Percentiles rank a stretch among this genome's conserved stretches.
phyloP scores from a whole-genome alignment of 345 rosid species.

The Clarkia xantiana region DNA sequence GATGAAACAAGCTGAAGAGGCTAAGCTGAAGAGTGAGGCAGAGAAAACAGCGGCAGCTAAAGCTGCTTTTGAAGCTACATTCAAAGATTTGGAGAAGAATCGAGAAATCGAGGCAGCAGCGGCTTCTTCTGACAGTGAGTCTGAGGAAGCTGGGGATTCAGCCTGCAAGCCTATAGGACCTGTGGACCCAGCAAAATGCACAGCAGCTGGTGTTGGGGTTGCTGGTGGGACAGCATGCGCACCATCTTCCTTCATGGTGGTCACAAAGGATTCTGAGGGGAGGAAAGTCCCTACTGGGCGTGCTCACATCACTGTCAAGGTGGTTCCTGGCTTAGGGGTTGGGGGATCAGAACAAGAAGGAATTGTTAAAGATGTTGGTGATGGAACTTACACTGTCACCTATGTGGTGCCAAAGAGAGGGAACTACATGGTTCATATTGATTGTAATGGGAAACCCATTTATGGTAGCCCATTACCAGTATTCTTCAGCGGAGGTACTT shows the following conservation, averaged over 20 bases:
- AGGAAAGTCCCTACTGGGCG: slow-evolving; percentile 74
- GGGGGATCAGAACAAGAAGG: slow-evolving; percentile 92
- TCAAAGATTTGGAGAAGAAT: slow-evolving; percentile 39
- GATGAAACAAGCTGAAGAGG: slow-evolving; percentile 97
- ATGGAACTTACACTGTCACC: slow-evolving; percentile 75
- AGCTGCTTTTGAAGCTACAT: slow-evolving; percentile 95
- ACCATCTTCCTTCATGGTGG: slow-evolving; percentile 63
- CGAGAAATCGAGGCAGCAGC: slow-evolving; percentile 26
- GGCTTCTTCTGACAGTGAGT: slow-evolving; percentile 49
- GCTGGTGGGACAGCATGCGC: slow-evolving; percentile 96
- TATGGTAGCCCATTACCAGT: slow-evolving; percentile 98
- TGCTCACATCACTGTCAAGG: slow-evolving; percentile 56
- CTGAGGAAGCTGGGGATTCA: slow-evolving; percentile 55
- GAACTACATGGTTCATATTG: slow-evolving; percentile 83
- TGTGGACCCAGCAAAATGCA: slow-evolving; percentile 71
- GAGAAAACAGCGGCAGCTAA: slow-evolving; percentile 91
- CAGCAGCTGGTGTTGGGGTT: slow-evolving; percentile 79
- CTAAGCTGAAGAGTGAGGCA: slow-evolving; percentile 75
- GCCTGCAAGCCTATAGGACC: slow-evolving; percentile 76
- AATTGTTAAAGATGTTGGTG: slow-evolving; percentile 82
- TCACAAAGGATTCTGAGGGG: slow-evolving; percentile 76
- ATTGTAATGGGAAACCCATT: slow-evolving; percentile 74
- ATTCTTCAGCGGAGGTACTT: slow-evolving; percentile 85
- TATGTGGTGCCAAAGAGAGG: slow-evolving; percentile 97
- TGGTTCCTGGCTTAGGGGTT: slow-evolving; percentile 82